Conservation (phyloP, 371 early-diverging fungal genomes). For the Circinella minor region DNA sequence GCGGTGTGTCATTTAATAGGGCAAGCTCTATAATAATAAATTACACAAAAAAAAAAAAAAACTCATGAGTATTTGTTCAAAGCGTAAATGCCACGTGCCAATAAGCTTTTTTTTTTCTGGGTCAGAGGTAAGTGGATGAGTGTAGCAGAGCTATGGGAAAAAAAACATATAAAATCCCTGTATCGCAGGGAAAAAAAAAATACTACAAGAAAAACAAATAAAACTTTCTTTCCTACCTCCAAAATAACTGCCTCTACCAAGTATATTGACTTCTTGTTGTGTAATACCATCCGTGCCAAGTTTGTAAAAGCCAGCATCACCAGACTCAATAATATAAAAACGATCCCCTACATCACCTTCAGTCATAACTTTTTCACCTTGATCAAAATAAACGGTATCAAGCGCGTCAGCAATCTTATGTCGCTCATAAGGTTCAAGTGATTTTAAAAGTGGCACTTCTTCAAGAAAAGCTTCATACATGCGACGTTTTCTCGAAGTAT, state of each 20-base stretch:
- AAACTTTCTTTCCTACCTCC: conserved; percentile 67
- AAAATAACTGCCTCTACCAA: conserved; percentile 93
- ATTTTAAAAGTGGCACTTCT: conserved; percentile 68
- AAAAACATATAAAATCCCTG: no score
- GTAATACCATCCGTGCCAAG: conserved; percentile 57
- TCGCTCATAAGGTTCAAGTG: conserved; percentile 73
- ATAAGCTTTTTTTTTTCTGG: not conserved
- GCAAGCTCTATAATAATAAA: conserved; percentile 72
- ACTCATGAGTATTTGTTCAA: not conserved
- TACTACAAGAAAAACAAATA: no score
- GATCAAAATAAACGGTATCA: conserved; percentile 69
- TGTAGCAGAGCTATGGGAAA: no score
- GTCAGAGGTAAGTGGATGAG: no score
- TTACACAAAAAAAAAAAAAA: not conserved
- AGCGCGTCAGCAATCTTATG: conserved; percentile 85
- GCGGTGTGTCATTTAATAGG: conserved; percentile 86
- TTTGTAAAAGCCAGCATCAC: conserved; percentile 65
- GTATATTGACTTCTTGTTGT: conserved; percentile 75
- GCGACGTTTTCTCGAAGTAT: conserved; percentile 70
- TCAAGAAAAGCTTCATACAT: conserved; percentile 82
- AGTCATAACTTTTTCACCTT: conserved; percentile 67
- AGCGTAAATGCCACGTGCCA: conserved; percentile 2
- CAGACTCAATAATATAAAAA: conserved; percentile 85
- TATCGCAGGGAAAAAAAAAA: no score
- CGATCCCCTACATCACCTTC: conserved; percentile 74